phyloP scores from a whole-genome alignment of 768 basidiomycete species.

The Suillus bovinus region DNA sequence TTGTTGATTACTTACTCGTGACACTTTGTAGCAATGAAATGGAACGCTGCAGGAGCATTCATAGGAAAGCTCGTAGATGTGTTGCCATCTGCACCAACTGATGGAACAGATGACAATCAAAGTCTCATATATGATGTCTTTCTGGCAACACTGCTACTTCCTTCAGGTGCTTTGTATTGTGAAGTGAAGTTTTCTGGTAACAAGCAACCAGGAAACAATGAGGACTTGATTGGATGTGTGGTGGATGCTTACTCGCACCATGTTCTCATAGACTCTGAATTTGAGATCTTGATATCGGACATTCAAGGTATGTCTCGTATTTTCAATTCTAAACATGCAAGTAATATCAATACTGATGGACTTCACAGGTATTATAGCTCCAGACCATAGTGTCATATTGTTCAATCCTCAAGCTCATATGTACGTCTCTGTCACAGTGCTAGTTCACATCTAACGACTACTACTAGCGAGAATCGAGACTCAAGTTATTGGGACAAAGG shows the following conservation, averaged over 20 bases:
- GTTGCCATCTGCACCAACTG: not conserved
- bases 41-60: not conserved
- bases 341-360: not conserved
- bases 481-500: not conserved
- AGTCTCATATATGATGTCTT: not conserved
- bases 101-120: not conserved
- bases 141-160: not conserved
- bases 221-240: slow-evolving; percentile 15
- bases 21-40: not conserved
- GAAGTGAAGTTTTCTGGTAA: slow-evolving; percentile 22
- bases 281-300: not conserved
- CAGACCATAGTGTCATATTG: slow-evolving; percentile 5
- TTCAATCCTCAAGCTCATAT: slow-evolving; percentile 20
- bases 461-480: not conserved
- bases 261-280: slow-evolving; percentile 14
- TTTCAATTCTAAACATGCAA: no score
- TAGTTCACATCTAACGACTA: not conserved
- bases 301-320: not conserved
- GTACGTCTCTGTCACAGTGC: not conserved
- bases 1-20: not conserved
- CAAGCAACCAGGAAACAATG: slow-evolving; percentile 13
- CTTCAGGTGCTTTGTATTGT: not conserved
- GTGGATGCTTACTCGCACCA: slow-evolving; percentile 28
- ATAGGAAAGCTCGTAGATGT: not conserved
- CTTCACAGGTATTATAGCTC: slow-evolving; percentile 8